Evolutionary conservation across 2,329 filamentous ascomycete genomes (phyloP).

Genomic region (Xylaria hypoxylon): DNA sequence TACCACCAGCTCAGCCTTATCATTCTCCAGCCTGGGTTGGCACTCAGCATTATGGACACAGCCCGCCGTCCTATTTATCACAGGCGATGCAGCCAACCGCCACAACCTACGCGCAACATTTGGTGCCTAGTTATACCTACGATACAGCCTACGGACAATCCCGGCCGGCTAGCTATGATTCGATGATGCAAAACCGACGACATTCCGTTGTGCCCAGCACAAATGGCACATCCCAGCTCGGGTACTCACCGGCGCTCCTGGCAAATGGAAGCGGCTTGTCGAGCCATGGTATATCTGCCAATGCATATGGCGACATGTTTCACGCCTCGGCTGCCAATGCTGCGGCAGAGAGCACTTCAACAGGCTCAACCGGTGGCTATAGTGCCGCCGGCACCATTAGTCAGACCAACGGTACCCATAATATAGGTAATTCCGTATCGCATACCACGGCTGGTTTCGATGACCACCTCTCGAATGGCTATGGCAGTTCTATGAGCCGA

Average conservation of each 20-base stretch:
- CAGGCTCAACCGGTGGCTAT: conserved; percentile 14
- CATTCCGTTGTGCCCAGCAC: conserved; percentile 36
- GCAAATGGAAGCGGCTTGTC: conserved; percentile 28
- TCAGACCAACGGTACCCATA: conserved; percentile 13
- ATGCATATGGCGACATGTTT: conserved; percentile 37
- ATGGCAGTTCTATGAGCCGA: conserved; percentile 7
- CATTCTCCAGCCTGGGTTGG: conserved; percentile 27
- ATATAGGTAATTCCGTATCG: not conserved
- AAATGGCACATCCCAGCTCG: conserved; percentile 31
- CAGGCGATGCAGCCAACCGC: conserved; percentile 29
- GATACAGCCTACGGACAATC: conserved; percentile 28
- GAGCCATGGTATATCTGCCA: conserved; percentile 29
- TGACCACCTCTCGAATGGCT: conserved; percentile 17
- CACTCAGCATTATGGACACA: conserved; percentile 13
- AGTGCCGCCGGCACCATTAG: not conserved
- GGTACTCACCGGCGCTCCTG: conserved; percentile 36
- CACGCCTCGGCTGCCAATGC: conserved; percentile 30
- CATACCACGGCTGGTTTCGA: conserved; percentile 16
- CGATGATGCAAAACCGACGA: conserved; percentile 26
- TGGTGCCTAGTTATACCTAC: conserved; percentile 18
- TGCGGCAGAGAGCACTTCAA: conserved; percentile 13
- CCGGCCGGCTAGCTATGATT: conserved; percentile 15
- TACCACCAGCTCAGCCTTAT: conserved; percentile 31
- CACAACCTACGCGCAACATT: conserved; percentile 14
- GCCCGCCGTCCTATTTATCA: conserved; percentile 27